phyloP scores from a whole-genome alignment of 2,329 filamentous ascomycete species.

The Beauveria asiatica region DNA sequence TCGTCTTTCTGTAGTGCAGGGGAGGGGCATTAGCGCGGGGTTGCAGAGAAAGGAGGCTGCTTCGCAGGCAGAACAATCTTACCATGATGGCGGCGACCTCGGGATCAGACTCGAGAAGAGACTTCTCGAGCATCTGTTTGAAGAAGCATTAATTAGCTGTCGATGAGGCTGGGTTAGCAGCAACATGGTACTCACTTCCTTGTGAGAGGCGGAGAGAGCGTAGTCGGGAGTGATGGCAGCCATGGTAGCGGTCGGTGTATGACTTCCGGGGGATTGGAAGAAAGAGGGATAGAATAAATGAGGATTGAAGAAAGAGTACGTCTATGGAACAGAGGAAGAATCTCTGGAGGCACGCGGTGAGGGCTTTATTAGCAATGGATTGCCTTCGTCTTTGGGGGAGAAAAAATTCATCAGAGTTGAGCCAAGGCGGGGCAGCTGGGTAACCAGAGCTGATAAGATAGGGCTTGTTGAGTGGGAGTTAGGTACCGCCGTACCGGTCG shows the following conservation, averaged over 20 bases:
- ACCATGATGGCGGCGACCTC: constrained; percentile 98
- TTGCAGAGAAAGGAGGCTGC: background rate
- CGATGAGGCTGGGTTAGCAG: constrained; percentile 2
- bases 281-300: constrained; percentile 5
- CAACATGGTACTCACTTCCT: constrained; percentile 35
- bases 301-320: constrained; percentile 8
- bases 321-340: background rate
- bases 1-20: constrained; percentile 61
- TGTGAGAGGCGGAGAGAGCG: constrained; percentile 45
- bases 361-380: constrained; percentile 8
- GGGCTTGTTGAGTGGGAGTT: background rate
- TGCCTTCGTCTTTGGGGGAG: constrained; percentile 1
- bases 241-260: constrained; percentile 26
- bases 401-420: constrained; percentile 1
- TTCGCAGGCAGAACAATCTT: constrained; percentile 25
- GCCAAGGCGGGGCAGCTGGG: constrained; percentile 4
- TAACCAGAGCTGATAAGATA: constrained; percentile 1
- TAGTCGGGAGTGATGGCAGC: constrained; percentile 36
- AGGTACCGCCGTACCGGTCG: background rate
- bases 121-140: constrained; percentile 84
- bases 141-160: constrained; percentile 19
- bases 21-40: constrained; percentile 23
- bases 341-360: constrained; percentile 9
- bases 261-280: background rate
- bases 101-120: constrained; percentile 81